These are phyloP conservation scores for Citeromyces hawaiiensis DNA, from an alignment of 1,139 yeast species.

Conservation along the genomic window DNA sequence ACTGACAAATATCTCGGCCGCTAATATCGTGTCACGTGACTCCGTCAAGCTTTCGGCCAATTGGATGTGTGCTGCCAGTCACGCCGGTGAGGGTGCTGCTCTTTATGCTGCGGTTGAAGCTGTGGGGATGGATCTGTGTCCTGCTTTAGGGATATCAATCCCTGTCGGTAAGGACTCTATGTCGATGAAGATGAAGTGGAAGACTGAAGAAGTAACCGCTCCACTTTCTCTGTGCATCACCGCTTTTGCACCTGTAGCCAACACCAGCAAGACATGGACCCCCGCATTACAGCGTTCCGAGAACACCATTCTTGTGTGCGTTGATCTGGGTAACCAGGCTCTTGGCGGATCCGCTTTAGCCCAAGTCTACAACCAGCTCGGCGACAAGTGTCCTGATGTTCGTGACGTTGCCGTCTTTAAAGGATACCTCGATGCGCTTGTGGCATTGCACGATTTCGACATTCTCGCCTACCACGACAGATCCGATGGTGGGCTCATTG, in stretches of 20 bases:
- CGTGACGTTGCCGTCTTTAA: slow-evolving; percentile 53
- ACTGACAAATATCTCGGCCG: slow-evolving; percentile 76
- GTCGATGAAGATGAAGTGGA: slow-evolving; percentile 99
- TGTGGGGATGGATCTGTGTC: slow-evolving; percentile 88
- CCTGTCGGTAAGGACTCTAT: slow-evolving; percentile 99
- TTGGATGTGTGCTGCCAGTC: slow-evolving; percentile 99
- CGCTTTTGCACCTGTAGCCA: slow-evolving; percentile 77
- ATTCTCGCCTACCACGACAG: slow-evolving; percentile 92
- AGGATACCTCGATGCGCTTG: slow-evolving; percentile 54
- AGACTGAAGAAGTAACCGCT: slow-evolving; percentile 79
- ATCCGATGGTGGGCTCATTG: slow-evolving; percentile 92
- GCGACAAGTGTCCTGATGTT: slow-evolving; percentile 74
- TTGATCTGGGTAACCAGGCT: slow-evolving; percentile 51
- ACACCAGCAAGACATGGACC: slow-evolving; percentile 91
- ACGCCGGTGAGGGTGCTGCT: slow-evolving; percentile 91
- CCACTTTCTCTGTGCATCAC: slow-evolving; percentile 90
- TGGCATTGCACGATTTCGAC: slow-evolving; percentile 53
- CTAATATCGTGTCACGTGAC: slow-evolving; percentile 68
- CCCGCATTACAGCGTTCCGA: slow-evolving; percentile 54
- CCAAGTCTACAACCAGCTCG: slow-evolving; percentile 84
- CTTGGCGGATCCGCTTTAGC: slow-evolving; percentile 94
- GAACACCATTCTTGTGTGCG: slow-evolving; percentile 58
- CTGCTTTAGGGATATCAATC: slow-evolving; percentile 78
- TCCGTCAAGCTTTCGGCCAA: slow-evolving; percentile 86
- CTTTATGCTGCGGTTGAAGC: slow-evolving; percentile 97